A percentile compares a stretch with the other conserved stretches of the same genome.
Evolutionary conservation across 768 basidiomycete species (phyloP).

Genomic region (Boletales sp.): DNA sequence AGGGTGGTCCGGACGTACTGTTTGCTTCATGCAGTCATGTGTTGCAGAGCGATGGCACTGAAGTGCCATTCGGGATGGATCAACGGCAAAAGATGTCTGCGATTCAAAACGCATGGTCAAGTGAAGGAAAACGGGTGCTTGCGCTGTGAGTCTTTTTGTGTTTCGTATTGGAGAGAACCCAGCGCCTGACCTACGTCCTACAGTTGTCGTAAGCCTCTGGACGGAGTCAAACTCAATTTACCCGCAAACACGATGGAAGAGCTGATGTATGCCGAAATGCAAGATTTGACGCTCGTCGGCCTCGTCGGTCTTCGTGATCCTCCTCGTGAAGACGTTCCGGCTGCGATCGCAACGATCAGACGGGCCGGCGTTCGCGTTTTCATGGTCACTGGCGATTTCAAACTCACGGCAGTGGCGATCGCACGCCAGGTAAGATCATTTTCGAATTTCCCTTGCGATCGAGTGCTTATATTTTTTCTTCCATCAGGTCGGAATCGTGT

Average conservation of each 20-base stretch:
- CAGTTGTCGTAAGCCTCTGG: constrained; percentile 30
- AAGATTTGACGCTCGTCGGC: constrained; percentile 44
- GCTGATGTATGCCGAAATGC: constrained; percentile 35
- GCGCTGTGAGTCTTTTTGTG: constrained; percentile 31
- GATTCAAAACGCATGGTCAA: constrained; percentile 42
- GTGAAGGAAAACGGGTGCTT: constrained; percentile 52
- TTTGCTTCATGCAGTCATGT: constrained; percentile 37
- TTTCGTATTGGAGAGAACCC: not conserved
- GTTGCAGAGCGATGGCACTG: constrained; percentile 29
- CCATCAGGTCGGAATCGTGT: constrained; percentile 40
- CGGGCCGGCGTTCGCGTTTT: constrained; percentile 51
- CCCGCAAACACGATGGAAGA: constrained; percentile 33
- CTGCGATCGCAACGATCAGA: constrained; percentile 44
- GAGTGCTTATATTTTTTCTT: not conserved
- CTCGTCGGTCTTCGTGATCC: constrained; percentile 57
- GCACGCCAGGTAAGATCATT: constrained; percentile 38
- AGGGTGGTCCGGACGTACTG: constrained; percentile 58
- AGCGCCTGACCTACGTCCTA: not conserved
- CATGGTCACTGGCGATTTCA: constrained; percentile 59
- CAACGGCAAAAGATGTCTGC: constrained; percentile 20
- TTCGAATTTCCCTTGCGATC: not conserved
- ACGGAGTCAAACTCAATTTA: constrained; percentile 17
- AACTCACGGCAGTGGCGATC: constrained; percentile 51
- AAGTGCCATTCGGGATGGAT: constrained; percentile 27
- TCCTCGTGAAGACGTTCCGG: constrained; percentile 48